Base-by-base conservation (phyloP, 31 red algal species). In the Asparagopsis taxiformis region DNA sequence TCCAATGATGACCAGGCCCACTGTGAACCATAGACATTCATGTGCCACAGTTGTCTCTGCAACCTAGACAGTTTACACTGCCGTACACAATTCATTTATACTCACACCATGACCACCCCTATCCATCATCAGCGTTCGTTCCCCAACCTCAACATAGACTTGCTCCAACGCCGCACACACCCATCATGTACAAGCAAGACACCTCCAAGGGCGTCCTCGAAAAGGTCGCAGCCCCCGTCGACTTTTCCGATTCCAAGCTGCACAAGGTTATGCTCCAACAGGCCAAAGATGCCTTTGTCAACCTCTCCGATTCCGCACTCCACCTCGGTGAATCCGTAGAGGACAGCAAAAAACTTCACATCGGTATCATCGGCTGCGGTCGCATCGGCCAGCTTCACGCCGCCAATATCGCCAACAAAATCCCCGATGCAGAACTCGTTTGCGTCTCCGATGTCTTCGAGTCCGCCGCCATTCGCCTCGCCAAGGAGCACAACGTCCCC, bases 321-420 rank as follows among this genome's bases (percentile, higher is more conserved):
- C 70, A 57, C 4, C 55, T 93, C 36, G 55, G 59, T 31, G 43
- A 74, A 50, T 55, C 66, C 25, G 59, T 51, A 35, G 74, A 79
- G 23, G 80, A 79, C 34, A 46, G 65, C 11, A 57, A 51, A 53
- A 69, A 65, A 25, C 28, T 98, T 15, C 62, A 83, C 68, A 82
- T 98, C 57, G 95, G 95, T 7, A 91, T 98, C 56, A 98, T 98
- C 66, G 95, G 95, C 31, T 91, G 87, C 70, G 95, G 95, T 41
- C 85, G 95, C 28, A 98, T 98, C 34, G 95, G 95, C 0, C 90
- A 98, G 56, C 49, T 79, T 13, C 95, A 98, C 62, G 77, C 79
- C 55, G 29, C 59, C 2, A 89, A 80, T 53, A 80, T 98, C 59
- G 75, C 70, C 41, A 80, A 60, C 55, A 77, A 74, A 49, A 87